A percentile compares a stretch with the other conserved stretches of the same genome.
phyloP scores from a whole-genome alignment of 352 stramenopile species.

The Globisporangium apiculatum region DNA sequence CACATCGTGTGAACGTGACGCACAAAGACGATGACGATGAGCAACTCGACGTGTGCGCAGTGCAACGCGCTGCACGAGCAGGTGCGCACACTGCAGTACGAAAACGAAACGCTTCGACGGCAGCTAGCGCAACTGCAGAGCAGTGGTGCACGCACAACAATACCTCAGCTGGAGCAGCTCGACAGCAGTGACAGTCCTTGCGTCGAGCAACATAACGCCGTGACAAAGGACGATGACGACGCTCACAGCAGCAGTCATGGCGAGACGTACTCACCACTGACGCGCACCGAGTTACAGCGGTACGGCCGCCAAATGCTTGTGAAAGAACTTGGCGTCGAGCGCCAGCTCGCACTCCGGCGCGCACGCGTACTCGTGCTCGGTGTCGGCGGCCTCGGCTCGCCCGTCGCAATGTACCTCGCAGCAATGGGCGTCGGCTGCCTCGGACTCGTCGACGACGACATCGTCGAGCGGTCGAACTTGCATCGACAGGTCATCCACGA shows the following conservation, averaged over 20 bases:
- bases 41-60: constrained; percentile 8
- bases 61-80: constrained; percentile 33
- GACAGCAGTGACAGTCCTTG: background rate
- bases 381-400: constrained; percentile 94
- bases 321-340: constrained; percentile 81
- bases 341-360: constrained; percentile 79
- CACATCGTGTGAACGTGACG: background rate
- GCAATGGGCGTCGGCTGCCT: constrained; percentile 91
- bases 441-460: constrained; percentile 93
- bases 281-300: constrained; percentile 51
- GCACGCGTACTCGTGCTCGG: constrained; percentile 89
- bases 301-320: constrained; percentile 96
- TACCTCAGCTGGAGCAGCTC: too few relatives aligned
- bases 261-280: constrained; percentile 31
- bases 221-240: background rate
- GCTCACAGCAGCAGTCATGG: background rate
- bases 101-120: constrained; percentile 12
- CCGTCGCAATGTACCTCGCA: constrained; percentile 92
- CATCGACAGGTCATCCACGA: constrained; percentile 96
- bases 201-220: too few relatives aligned
- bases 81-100: constrained; percentile 4
- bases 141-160: background rate
- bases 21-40: background rate
- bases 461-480: constrained; percentile 95
- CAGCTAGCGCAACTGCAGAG: constrained; percentile 10